Evolutionary conservation across 352 stramenopile species (phyloP).

Genomic region (Pythium diclinum): DNA sequence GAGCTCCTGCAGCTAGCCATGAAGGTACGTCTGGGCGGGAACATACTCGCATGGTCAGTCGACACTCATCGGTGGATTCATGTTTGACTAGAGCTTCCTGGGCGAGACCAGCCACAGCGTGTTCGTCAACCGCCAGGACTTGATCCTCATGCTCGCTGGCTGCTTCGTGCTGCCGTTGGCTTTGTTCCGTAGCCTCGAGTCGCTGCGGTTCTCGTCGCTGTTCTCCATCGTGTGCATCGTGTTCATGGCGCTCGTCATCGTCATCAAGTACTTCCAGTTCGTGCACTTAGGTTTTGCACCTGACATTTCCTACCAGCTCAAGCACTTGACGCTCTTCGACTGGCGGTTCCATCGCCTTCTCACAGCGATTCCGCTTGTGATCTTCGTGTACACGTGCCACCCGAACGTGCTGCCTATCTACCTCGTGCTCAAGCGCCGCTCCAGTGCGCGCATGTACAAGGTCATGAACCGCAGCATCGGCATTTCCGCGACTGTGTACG

Average conservation of each 20-base stretch:
- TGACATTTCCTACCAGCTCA: constrained; percentile 67
- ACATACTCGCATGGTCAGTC: background rate
- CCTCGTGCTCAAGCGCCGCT: constrained; percentile 82
- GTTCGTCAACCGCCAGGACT: constrained; percentile 56
- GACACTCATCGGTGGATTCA: background rate
- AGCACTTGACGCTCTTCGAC: constrained; percentile 74
- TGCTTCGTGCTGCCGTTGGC: constrained; percentile 79
- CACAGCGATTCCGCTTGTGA: constrained; percentile 73
- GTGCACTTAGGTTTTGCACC: constrained; percentile 60
- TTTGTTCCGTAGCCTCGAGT: constrained; percentile 77
- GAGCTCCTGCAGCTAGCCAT: constrained; percentile 73
- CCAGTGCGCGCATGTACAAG: constrained; percentile 84
- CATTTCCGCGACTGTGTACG: constrained; percentile 70
- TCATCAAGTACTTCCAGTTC: constrained; percentile 90
- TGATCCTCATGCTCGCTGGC: constrained; percentile 59
- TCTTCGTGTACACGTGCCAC: constrained; percentile 88
- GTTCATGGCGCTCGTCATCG: constrained; percentile 87
- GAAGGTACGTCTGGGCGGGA: constrained; percentile 27
- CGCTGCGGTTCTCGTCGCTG: constrained; percentile 82
- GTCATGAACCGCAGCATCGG: constrained; percentile 85
- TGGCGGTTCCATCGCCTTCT: constrained; percentile 61
- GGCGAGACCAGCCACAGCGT: constrained; percentile 42
- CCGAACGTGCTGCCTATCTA: constrained; percentile 89
- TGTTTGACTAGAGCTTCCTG: constrained; percentile 37
- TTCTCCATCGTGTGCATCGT: constrained; percentile 86